Conservation (phyloP, 306 rosid genomes). For the Ochetophila trinervis region DNA sequence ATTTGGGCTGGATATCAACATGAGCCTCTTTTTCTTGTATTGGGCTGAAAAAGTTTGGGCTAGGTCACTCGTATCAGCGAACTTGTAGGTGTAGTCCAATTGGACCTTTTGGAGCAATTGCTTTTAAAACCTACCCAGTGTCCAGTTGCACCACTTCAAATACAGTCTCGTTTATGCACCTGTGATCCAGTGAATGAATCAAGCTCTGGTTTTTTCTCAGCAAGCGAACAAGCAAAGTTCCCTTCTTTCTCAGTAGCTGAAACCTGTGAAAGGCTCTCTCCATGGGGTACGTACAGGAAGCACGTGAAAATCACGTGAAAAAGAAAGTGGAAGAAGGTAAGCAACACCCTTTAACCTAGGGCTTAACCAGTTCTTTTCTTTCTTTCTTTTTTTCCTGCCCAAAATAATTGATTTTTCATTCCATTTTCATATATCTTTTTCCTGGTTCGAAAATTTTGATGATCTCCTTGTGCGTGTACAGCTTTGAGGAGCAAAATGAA, state of each 20-base stretch:
- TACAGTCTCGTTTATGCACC: no score
- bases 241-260: background rate
- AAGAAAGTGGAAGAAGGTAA: slow-evolving; percentile 97
- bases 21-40: no score
- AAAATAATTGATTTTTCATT: background rate
- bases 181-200: background rate
- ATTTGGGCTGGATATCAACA: no score
- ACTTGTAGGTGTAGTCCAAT: no score
- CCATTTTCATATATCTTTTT: background rate
- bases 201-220: background rate
- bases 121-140: no score
- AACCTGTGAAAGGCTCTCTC: background rate
- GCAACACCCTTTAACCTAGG: background rate
- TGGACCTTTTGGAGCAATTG: no score
- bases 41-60: no score
- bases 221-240: background rate
- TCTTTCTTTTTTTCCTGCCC: background rate
- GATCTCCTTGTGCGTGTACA: slow-evolving; percentile 11
- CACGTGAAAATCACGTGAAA: slow-evolving; percentile 94
- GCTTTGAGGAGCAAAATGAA: slow-evolving; percentile 97
- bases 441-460: background rate
- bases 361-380: background rate
- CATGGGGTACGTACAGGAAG: slow-evolving; percentile 83
- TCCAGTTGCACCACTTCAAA: no score
- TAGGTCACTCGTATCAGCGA: no score